Base-by-base conservation (phyloP, 805 yeast genomes). In the Saccharomycopsis sp. region DNA sequence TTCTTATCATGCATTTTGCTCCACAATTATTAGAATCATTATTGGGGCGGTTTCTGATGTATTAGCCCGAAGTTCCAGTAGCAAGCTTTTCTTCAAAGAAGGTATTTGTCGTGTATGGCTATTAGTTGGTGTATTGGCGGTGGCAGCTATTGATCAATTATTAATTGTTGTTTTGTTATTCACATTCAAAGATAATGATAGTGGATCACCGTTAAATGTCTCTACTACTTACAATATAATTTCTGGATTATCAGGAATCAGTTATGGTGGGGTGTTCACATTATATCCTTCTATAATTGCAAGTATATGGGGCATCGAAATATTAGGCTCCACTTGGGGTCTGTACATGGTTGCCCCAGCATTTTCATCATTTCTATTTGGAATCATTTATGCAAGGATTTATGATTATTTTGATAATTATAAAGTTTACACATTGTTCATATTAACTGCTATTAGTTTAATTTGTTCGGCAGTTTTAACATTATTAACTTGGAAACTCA, bases 271-370 rank as follows among this genome's bases (percentile, higher is more conserved):
- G 0, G 58, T 85, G 3, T 90, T 86, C 65, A 88, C 97, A 0
- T 63, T 86, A 4, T 85, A 79, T 54, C 97, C 98, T 2, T 83
- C 95, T 0, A 70, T 88, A 11, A 77, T 88, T 13, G 81, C 95
- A 1, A 69, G 81, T 3, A 76, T 85, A 2, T 93, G 96, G 88
- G 97, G 97, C 0, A 72, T 84, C 19, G 88, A 84, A 35, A 73
- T 85, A 27, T 77, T 90, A 62, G 97, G 97, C 0, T 84, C 95
- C 2, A 84, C 90, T 1, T 90, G 96, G 86, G 97, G 97, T 2
- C 67, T 83, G 21, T 85, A 87, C 59, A 81, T 87, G 74, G 71
- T 85, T 28, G 93, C 94, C 0, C 95, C 96, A 2, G 96, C 96
- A 0, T 51, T 85, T 2, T 95, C 96, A 1, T 70, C 90, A 1